phyloP scores from a whole-genome alignment of 108 stramenopile species.

The Heterococcus sp. region DNA sequence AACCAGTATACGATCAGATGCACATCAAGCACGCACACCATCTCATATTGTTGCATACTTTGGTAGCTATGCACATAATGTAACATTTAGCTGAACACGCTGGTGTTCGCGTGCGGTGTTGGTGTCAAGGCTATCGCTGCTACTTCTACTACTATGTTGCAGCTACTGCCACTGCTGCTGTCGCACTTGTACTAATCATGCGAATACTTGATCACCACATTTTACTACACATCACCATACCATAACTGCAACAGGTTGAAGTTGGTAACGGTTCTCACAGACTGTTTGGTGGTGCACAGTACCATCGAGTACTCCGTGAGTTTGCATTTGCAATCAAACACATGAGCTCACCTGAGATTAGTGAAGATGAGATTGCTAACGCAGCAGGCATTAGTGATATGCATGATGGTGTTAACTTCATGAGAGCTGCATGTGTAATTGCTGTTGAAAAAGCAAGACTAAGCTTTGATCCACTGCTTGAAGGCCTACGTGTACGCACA shows the following conservation, averaged over 20 bases:
- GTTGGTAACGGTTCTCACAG: slow-evolving; percentile 65
- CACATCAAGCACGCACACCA: too few relatives aligned
- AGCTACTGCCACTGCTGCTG: too few relatives aligned
- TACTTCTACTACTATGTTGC: too few relatives aligned
- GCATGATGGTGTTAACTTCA: slow-evolving; percentile 87
- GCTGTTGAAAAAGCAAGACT: slow-evolving; percentile 81
- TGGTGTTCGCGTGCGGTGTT: too few relatives aligned
- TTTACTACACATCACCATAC: too few relatives aligned
- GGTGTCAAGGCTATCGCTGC: too few relatives aligned
- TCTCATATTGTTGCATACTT: too few relatives aligned
- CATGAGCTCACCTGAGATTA: slow-evolving; percentile 70
- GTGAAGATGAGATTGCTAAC: slow-evolving; percentile 88
- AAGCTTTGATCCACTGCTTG: slow-evolving; percentile 77
- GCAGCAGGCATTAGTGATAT: slow-evolving; percentile 84
- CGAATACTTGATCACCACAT: too few relatives aligned
- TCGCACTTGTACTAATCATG: too few relatives aligned
- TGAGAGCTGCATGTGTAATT: slow-evolving; percentile 84
- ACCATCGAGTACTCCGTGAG: slow-evolving; percentile 79
- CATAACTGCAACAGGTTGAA: slow-evolving; percentile 21
- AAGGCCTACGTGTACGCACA: slow-evolving; percentile 62
- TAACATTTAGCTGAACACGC: too few relatives aligned
- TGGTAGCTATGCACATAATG: too few relatives aligned
- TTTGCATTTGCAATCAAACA: slow-evolving; percentile 78
- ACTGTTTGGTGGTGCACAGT: slow-evolving; percentile 85
- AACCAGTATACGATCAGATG: too few relatives aligned